A percentile compares a stretch with the other conserved stretches of the same genome.
Conservation (phyloP, 2,329 filamentous ascomycete genomes). For the Tetracladium maxilliforme region DNA sequence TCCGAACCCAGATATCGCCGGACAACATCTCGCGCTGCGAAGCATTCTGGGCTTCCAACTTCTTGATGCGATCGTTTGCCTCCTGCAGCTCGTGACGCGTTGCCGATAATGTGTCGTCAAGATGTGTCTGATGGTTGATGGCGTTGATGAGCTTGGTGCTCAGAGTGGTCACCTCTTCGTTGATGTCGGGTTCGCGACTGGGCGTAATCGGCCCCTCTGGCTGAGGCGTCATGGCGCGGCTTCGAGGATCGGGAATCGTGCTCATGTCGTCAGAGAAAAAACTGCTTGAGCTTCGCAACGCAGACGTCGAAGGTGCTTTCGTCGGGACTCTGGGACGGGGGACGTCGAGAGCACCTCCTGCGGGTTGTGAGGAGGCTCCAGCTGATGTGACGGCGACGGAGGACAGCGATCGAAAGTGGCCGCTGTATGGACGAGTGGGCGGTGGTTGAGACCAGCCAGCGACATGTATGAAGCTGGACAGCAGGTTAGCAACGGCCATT, state of each 20-base stretch:
- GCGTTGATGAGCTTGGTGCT: constrained; percentile 95
- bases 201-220: constrained; percentile 15
- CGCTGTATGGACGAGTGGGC: neutral
- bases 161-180: constrained; percentile 69
- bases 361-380: constrained; percentile 19
- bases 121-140: constrained; percentile 86
- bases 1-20: constrained; percentile 62
- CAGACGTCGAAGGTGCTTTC: constrained; percentile 26
- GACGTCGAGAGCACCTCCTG: constrained; percentile 17
- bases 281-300: no score
- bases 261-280: constrained; percentile 53
- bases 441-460: constrained; percentile 19
- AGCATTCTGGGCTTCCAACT: constrained; percentile 40
- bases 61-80: constrained; percentile 49
- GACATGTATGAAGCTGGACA: constrained; percentile 36
- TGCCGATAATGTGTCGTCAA: constrained; percentile 77
- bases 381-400: constrained; percentile 16
- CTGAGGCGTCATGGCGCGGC: constrained; percentile 31
- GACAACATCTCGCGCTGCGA: constrained; percentile 59
- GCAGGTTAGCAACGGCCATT: no score
- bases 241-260: constrained; percentile 52
- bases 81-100: constrained; percentile 72
- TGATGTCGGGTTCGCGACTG: constrained; percentile 39
- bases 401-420: neutral
- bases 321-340: constrained; percentile 8